These are phyloP conservation scores for Chrysosporium queenslandicum DNA, from an alignment of 2,329 filamentous ascomycete genomes.

Conservation along the genomic window DNA sequence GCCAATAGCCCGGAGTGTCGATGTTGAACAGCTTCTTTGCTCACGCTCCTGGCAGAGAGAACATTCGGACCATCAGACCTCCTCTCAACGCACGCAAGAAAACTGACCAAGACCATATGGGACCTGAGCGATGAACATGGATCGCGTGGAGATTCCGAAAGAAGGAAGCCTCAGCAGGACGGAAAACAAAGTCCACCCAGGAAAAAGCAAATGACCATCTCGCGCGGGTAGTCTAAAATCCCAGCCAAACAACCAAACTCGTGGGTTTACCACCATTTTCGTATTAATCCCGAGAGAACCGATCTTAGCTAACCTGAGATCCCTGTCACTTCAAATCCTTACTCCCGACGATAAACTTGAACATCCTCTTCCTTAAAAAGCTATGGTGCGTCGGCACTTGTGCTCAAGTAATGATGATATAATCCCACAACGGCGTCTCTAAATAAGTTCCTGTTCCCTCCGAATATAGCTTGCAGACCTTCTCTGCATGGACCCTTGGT, in stretches of 20 bases:
- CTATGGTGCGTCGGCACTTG: background rate
- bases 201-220: slow-evolving; percentile 9
- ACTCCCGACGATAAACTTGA: slow-evolving; percentile 11
- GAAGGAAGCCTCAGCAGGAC: slow-evolving; percentile 1
- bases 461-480: background rate
- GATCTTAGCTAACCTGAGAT: background rate
- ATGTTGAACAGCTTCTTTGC: background rate
- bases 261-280: slow-evolving; percentile 11
- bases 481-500: background rate
- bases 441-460: no score
- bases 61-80: no score
- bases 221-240: slow-evolving; percentile 11
- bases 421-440: slow-evolving; percentile 2
- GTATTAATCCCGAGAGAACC: slow-evolving; percentile 9
- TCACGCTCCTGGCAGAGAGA: no score
- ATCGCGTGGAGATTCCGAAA: slow-evolving; percentile 11
- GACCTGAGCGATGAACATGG: background rate
- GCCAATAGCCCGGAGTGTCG: background rate
- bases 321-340: background rate
- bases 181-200: background rate
- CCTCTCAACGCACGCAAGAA: background rate
- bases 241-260: slow-evolving; percentile 12
- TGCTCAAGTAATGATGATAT: slow-evolving; percentile 6
- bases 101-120: no score
- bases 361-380: slow-evolving; percentile 1